Evolutionary conservation across 257 asterid species (phyloP).

Genomic region (Plantago ovata): DNA sequence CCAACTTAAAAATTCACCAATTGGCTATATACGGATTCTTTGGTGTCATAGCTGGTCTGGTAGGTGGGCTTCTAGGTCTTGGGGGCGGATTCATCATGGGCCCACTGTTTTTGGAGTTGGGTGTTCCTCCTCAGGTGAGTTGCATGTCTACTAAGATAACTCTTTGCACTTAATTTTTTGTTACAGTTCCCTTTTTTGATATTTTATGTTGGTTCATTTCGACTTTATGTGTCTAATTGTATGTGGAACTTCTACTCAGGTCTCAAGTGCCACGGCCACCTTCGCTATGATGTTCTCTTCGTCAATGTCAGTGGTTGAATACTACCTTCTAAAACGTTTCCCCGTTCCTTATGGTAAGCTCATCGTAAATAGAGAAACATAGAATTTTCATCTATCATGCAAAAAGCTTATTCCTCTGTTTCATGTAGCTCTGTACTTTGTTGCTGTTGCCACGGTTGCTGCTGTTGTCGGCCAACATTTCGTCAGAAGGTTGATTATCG

Average conservation of each 20-base stretch:
- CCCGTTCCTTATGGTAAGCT: slow-evolving; percentile 90
- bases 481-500: slow-evolving; percentile 58
- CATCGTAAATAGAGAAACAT: not conserved
- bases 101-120: slow-evolving; percentile 55
- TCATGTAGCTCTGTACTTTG: slow-evolving; percentile 63
- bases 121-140: slow-evolving; percentile 69
- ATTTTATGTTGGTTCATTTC: too few relatives aligned
- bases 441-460: slow-evolving; percentile 69
- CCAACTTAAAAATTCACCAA: slow-evolving; percentile 59
- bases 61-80: slow-evolving; percentile 93
- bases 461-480: slow-evolving; percentile 85
- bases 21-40: slow-evolving; percentile 63
- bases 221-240: slow-evolving; percentile 1
- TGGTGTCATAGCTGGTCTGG: slow-evolving; percentile 81
- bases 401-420: not conserved
- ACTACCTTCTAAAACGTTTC: slow-evolving; percentile 83
- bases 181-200: too few relatives aligned
- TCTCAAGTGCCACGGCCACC: slow-evolving; percentile 98
- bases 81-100: slow-evolving; percentile 96
- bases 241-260: slow-evolving; percentile 37
- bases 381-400: not conserved
- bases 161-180: not conserved
- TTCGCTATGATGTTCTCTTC: slow-evolving; percentile 99
- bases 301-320: slow-evolving; percentile 96
- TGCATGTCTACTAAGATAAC: not conserved